Evolutionary conservation across 805 yeast genomes (phyloP).

Genomic region (Torulaspora indica): DNA sequence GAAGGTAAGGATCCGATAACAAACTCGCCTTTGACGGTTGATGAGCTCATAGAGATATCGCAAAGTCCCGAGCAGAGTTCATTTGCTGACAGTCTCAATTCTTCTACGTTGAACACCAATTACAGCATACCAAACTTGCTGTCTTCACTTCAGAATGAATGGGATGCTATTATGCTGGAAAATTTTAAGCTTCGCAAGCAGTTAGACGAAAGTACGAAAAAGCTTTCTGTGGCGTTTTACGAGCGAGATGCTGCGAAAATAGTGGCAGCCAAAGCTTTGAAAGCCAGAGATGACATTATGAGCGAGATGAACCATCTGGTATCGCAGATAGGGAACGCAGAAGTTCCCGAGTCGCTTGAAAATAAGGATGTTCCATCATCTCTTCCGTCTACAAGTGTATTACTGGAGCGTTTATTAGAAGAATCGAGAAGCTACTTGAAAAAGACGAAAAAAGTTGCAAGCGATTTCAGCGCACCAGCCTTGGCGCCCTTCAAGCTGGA

Average conservation of each 20-base stretch:
- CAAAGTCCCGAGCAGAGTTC: conserved; percentile 31
- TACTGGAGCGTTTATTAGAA: conserved; percentile 3
- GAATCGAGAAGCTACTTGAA: conserved; percentile 10
- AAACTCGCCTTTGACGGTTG: conserved; percentile 52
- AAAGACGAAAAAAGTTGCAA: conserved; percentile 6
- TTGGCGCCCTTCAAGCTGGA: conserved; percentile 5
- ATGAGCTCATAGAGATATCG: conserved; percentile 52
- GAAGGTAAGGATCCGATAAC: conserved; percentile 73
- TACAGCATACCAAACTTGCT: conserved; percentile 66
- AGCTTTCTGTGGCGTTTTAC: conserved; percentile 71
- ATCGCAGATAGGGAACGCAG: conserved; percentile 36
- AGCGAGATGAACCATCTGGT: conserved; percentile 58
- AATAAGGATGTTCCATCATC: not conserved
- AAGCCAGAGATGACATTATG: conserved; percentile 70
- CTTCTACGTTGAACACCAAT: conserved; percentile 44
- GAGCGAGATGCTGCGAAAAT: conserved; percentile 87
- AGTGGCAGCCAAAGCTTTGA: conserved; percentile 71
- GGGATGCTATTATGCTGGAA: conserved; percentile 84
- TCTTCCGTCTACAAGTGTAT: not conserved
- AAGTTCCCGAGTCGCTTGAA: conserved; percentile 1
- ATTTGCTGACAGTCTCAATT: conserved; percentile 29
- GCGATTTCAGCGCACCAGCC: conserved; percentile 1
- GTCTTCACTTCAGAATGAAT: conserved; percentile 75
- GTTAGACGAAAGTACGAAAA: conserved; percentile 59
- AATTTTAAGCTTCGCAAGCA: conserved; percentile 71